Evolutionary conservation across 768 basidiomycete genomes (phyloP).

Genomic region (Phanerochaete carnosa): DNA sequence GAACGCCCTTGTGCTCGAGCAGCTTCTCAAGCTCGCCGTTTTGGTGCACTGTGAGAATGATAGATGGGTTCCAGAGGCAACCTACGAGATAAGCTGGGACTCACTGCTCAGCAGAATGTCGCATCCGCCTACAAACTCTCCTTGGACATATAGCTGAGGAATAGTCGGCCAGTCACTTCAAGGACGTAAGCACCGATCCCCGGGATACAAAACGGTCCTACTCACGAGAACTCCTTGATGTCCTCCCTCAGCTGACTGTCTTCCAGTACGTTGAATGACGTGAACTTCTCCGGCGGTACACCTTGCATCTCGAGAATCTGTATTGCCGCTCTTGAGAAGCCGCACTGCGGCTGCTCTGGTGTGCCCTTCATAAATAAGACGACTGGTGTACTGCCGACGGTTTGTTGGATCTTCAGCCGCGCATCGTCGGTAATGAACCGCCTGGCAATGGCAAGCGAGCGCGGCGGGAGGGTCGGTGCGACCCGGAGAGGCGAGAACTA

Average conservation of each 20-base stretch:
- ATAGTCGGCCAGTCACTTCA: slow-evolving; percentile 95
- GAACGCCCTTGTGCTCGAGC: slow-evolving; percentile 66
- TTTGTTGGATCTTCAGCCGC: slow-evolving; percentile 63
- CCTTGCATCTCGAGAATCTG: slow-evolving; percentile 87
- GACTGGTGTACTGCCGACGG: slow-evolving; percentile 71
- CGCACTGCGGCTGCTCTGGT: slow-evolving; percentile 82
- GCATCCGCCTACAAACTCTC: slow-evolving; percentile 96
- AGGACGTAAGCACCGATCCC: not conserved
- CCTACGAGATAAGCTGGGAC: slow-evolving; percentile 28
- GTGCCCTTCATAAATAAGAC: slow-evolving; percentile 99
- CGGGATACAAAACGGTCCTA: slow-evolving; percentile 17
- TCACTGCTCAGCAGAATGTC: slow-evolving; percentile 89
- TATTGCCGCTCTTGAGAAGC: slow-evolving; percentile 92
- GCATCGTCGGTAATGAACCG: slow-evolving; percentile 64
- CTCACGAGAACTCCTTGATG: slow-evolving; percentile 97
- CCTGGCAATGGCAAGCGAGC: slow-evolving; percentile 24
- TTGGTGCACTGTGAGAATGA: slow-evolving; percentile 76
- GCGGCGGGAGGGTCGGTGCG: slow-evolving; percentile 18
- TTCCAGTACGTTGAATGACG: slow-evolving; percentile 87
- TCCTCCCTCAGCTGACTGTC: slow-evolving; percentile 79
- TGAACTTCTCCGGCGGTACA: slow-evolving; percentile 76
- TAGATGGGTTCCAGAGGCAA: not conserved
- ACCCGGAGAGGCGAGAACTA: slow-evolving; percentile 13
- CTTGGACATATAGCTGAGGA: slow-evolving; percentile 91
- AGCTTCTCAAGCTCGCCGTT: slow-evolving; percentile 88